Conservation (phyloP, 306 rosid species). For the Delonix regia region DNA sequence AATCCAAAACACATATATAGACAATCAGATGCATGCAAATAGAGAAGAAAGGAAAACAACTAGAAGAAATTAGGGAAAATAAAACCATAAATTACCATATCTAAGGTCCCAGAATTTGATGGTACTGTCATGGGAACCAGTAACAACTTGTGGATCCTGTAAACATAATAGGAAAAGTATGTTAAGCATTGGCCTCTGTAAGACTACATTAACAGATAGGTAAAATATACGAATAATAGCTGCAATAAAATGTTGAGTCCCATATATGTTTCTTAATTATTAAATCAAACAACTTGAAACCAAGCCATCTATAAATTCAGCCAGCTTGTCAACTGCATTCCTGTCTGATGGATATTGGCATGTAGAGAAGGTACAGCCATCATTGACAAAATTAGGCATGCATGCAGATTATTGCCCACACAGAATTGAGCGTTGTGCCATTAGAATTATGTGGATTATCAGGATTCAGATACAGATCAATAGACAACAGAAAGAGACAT, state of each 20-base stretch:
- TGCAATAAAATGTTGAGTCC: slow-evolving; percentile 18
- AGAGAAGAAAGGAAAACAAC: slow-evolving; percentile 4
- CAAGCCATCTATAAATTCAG: slow-evolving; percentile 10
- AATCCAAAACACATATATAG: slow-evolving; percentile 2
- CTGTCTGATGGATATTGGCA: slow-evolving; percentile 21
- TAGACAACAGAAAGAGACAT: slow-evolving; percentile 34
- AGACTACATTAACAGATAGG: neutral
- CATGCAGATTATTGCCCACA: slow-evolving; percentile 10
- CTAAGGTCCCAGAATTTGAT: slow-evolving; percentile 99
- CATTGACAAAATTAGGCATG: neutral
- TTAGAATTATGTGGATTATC: neutral
- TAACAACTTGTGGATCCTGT: slow-evolving; percentile 98
- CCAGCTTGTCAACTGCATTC: slow-evolving; percentile 22
- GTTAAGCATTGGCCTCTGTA: neutral
- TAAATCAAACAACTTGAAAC: slow-evolving; percentile 24
- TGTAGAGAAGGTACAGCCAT: neutral
- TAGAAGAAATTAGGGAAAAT: neutral
- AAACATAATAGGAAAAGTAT: slow-evolving; percentile 31
- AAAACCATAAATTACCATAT: slow-evolving; percentile 66
- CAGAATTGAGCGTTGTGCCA: neutral
- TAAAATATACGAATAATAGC: neutral
- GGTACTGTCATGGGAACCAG: slow-evolving; percentile 96
- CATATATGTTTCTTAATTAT: slow-evolving; percentile 13
- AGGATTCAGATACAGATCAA: neutral
- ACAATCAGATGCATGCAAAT: neutral